Conservation (phyloP, 345 rosid genomes). For the Eucalyptus pumila region DNA sequence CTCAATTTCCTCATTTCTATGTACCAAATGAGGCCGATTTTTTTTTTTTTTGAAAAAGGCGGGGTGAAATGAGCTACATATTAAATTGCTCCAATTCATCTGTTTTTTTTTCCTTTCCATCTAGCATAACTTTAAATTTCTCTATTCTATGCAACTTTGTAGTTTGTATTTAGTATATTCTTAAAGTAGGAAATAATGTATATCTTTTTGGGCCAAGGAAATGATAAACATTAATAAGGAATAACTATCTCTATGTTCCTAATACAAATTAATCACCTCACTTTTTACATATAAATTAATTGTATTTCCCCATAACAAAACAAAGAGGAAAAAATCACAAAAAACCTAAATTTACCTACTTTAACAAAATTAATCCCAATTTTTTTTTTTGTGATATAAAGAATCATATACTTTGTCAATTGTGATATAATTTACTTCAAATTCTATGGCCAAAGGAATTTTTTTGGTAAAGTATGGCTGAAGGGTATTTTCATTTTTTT, state of each 20-base stretch:
- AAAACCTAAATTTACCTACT: rapidly evolving
- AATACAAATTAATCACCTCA: neutral
- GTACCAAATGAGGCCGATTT: neutral
- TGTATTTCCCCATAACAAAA: too few species aligned
- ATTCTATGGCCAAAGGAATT: rapidly evolving
- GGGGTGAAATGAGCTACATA: neutral
- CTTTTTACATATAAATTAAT: too few species aligned
- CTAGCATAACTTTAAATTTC: neutral
- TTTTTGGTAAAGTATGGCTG: too few species aligned
- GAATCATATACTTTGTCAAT: rapidly evolving
- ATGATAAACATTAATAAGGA: neutral
- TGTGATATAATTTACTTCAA: rapidly evolving
- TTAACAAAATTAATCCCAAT: too few species aligned
- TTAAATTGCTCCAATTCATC: neutral
- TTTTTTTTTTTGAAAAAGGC: too few species aligned
- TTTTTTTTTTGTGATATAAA: too few species aligned
- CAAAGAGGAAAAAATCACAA: too few species aligned
- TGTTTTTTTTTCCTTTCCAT: neutral
- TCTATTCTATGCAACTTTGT: neutral
- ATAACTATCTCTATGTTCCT: neutral
- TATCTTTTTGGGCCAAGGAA: neutral
- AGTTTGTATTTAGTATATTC: too few species aligned
- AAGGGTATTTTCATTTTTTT: too few species aligned
- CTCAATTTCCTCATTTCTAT: neutral
- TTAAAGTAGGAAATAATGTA: neutral